A percentile compares a stretch with the other conserved stretches of the same genome.
These are phyloP conservation scores for Ulota crispa DNA, from an alignment of 225 moss, liverwort and hornwort genomes.

Conservation along the genomic window DNA sequence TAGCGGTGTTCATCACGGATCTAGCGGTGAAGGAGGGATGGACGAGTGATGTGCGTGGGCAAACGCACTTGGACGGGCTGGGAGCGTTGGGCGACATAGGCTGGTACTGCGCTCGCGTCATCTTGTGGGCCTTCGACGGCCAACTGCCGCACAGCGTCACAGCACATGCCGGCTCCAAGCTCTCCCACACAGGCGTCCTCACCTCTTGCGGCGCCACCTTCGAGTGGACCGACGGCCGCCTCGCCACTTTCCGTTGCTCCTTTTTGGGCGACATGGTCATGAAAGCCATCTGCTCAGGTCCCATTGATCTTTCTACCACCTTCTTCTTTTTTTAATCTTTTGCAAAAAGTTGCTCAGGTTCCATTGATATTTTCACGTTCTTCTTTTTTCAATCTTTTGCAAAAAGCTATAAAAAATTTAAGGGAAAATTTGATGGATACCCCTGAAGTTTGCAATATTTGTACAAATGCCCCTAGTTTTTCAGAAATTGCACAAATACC, in stretches of 20 bases:
- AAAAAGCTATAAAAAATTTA: too few relatives aligned
- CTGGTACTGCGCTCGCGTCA: conserved; percentile 46
- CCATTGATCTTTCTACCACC: too few relatives aligned
- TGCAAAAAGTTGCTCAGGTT: conserved; percentile 19
- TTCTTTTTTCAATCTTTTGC: too few relatives aligned
- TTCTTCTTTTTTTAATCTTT: too few relatives aligned
- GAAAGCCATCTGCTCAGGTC: conserved; percentile 37
- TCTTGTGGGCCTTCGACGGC: conserved; percentile 52
- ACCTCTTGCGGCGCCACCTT: conserved; percentile 48
- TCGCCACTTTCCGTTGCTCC: conserved; percentile 44
- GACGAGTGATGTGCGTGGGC: conserved; percentile 33
- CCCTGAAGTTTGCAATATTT: too few relatives aligned
- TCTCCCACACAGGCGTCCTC: conserved; percentile 42
- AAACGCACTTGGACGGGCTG: conserved; percentile 50
- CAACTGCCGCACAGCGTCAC: conserved; percentile 41
- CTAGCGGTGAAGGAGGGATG: conserved; percentile 5
- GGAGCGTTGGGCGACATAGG: conserved; percentile 54
- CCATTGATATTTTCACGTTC: too few relatives aligned
- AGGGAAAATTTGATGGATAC: too few relatives aligned
- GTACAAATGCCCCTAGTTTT: too few relatives aligned
- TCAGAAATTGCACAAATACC: too few relatives aligned
- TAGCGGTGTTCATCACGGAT: conserved; percentile 26
- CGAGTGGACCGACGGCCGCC: conserved; percentile 36
- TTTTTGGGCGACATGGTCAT: conserved; percentile 49
- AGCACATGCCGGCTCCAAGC: conserved; percentile 44